Evolutionary conservation across 305 asterid genomes (phyloP), one percentile per base, ranked within the genome.

Genomic region (Rubia balearica): DNA sequence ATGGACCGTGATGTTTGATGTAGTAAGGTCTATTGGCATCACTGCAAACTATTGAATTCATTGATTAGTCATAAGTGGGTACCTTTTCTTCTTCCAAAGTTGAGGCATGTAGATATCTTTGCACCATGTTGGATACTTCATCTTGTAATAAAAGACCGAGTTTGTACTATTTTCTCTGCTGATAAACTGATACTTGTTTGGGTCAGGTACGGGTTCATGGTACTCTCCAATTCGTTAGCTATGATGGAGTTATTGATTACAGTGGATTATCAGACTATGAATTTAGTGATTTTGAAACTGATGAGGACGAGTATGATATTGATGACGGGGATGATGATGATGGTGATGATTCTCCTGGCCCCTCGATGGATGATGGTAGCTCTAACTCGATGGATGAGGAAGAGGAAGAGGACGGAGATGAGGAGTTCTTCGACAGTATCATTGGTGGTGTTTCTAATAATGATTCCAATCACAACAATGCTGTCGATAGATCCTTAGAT

Each of bases 91-190:
- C 9, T n/a, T 1, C 61, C 43, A 40, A 53, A 57, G 46, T 56
- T 57, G 68, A 57, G 46, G 70, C 67, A 13, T 30, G 3, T 8
- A 51, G 21, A 64, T 45, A 65, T 49, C 42, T 33, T 42, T 42
- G 22, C 33, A 59, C 5, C 8, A 16, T 75, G 73, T 63, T 64
- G 68, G 76, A 73, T 61, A 51, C 42, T 69, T 22, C 63, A 57
- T 83, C 74, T 65, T 66, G 75, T 62, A 69, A 73, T 65, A 73
- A 57, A 67, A 69, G 73, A 68, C 72, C 68, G 73, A 68, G 79
- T 75, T 71, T 73, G 72, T 79, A 81, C 87, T 90, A 68, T 83
- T 82, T 75, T 81, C 66, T 72, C 68, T 69, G 61, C 79, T 60
- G 72, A 72, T 74, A 71, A 77, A 75, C 78, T 59, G 70, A 73